Evolutionary conservation across 768 basidiomycete genomes (phyloP).

Genomic region (Podaxis sp.): DNA sequence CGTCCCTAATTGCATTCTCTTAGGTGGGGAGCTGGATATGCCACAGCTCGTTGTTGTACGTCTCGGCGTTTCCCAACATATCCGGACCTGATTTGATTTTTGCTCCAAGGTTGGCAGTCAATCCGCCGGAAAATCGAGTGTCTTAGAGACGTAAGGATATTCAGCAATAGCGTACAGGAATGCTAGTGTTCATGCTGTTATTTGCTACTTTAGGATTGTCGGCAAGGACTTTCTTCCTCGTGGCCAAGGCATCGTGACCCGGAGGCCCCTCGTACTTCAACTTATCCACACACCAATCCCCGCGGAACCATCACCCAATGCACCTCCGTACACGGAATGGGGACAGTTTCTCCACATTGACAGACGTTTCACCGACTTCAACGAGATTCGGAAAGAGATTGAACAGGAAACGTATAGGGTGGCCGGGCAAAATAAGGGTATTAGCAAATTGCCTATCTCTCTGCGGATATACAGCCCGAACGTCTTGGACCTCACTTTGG

Average conservation of each 20-base stretch:
- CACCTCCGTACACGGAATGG: slow-evolving; percentile 75
- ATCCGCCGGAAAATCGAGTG: slow-evolving; percentile 94
- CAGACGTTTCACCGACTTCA: slow-evolving; percentile 95
- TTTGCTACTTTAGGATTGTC: slow-evolving; percentile 64
- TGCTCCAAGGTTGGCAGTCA: slow-evolving; percentile 84
- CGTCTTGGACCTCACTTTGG: slow-evolving; percentile 92
- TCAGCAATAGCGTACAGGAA: background rate
- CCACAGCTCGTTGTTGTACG: slow-evolving; percentile 86
- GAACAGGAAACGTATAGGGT: slow-evolving; percentile 97
- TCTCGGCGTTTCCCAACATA: slow-evolving; percentile 18
- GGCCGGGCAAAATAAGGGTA: slow-evolving; percentile 98
- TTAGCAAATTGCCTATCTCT: slow-evolving; percentile 94
- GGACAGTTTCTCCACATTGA: slow-evolving; percentile 97
- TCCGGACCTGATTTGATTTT: slow-evolving; percentile 12
- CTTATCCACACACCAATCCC: slow-evolving; percentile 87
- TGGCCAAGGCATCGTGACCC: slow-evolving; percentile 92
- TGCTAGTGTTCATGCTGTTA: background rate
- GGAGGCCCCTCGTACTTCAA: slow-evolving; percentile 92
- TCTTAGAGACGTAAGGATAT: slow-evolving; percentile 83
- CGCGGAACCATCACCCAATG: slow-evolving; percentile 40
- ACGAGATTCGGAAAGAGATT: slow-evolving; percentile 93
- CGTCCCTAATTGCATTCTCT: slow-evolving; percentile 13
- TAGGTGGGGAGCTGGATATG: slow-evolving; percentile 91
- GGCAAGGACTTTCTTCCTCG: slow-evolving; percentile 89
- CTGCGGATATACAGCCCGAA: slow-evolving; percentile 94